Evolutionary conservation across 345 rosid genomes (phyloP), one percentile per base, ranked within the genome.

Genomic region (Durio zibethinus): DNA sequence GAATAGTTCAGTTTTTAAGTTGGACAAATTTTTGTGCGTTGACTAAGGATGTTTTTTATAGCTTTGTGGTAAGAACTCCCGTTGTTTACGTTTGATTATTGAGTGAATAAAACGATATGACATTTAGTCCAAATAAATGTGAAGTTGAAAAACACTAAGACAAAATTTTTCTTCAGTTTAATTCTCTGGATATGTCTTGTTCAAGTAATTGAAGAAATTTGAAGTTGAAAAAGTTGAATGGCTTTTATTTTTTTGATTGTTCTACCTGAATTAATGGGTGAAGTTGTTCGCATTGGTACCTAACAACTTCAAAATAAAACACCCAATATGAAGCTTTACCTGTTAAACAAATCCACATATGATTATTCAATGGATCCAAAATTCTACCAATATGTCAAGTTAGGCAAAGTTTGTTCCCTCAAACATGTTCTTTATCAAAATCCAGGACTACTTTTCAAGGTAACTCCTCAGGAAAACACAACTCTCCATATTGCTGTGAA

Each of bases 401-500:
- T 8, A 9, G 60, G 60, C 27, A n/a, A 54, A 20, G 60, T 54
- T 54, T 9, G 20, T 54, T 54, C 60, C 60, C 27, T 54, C 60
- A 54, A 5, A 54, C 60, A 23, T 54, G 25, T 54, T 20, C 60
- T 54, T 54, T 0, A 54, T 54, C 27, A 54, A 5, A 54, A 8
- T n/a, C 60, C 27, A 54, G 60, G 60, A 0, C 0, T 54, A 20
- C 60, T 54, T 23, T 54, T n/a, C 5, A 20, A 54, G 60, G 25
- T 54, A 3, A 54, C 27, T 54, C 60, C 60, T 27, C 80, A 72
- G 47, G 60, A 35, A 50, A 82, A 79, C 74, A 79, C 85, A 5
- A 25, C 77, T 42, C 85, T 82, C 62, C 85, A 78, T 52, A 33
- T 78, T 62, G 74, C 85, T 1, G 85, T 77, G n/a, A 61, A 79